These are phyloP conservation scores for Monosporascus sp. DNA, from an alignment of 2,329 filamentous ascomycete genomes.

Conservation along the genomic window DNA sequence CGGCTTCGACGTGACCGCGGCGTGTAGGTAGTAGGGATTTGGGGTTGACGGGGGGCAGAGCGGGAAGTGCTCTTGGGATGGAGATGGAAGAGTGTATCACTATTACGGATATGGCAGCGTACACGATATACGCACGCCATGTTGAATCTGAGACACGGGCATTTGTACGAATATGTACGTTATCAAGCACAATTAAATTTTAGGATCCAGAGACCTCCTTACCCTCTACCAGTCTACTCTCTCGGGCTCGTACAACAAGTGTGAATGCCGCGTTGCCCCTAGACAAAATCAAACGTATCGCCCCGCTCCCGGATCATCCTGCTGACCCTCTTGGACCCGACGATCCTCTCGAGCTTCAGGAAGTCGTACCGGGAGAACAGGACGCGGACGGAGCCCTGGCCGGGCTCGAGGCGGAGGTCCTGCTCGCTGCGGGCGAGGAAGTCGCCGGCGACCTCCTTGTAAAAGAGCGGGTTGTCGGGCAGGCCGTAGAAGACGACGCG, in stretches of 20 bases:
- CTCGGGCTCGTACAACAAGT: not conserved
- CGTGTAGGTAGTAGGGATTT: too few relatives aligned
- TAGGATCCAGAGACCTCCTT: not conserved
- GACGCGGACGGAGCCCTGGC: conserved; percentile 53
- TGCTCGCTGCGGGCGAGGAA: conserved; percentile 59
- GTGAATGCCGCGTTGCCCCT: conserved; percentile 16
- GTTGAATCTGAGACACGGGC: too few relatives aligned
- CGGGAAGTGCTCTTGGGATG: too few relatives aligned
- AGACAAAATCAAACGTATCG: conserved; percentile 95
- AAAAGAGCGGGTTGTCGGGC: conserved; percentile 83
- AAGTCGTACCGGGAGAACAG: conserved; percentile 88
- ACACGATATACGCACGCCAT: too few relatives aligned
- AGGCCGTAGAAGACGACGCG: conserved; percentile 84
- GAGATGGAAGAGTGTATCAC: too few relatives aligned
- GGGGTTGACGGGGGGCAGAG: too few relatives aligned
- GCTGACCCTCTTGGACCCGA: conserved; percentile 72
- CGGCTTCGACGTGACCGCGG: too few relatives aligned
- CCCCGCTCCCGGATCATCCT: conserved; percentile 79
- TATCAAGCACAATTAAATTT: not conserved
- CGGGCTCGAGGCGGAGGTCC: conserved; percentile 49
- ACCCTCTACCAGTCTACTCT: not conserved
- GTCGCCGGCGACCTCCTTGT: conserved; percentile 67
- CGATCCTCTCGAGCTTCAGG: conserved; percentile 81
- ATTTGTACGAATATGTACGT: not conserved
- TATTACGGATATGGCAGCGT: too few relatives aligned